These are phyloP conservation scores for Cucumis sativus DNA, from an alignment of 306 rosid genomes.

Conservation along the genomic window DNA sequence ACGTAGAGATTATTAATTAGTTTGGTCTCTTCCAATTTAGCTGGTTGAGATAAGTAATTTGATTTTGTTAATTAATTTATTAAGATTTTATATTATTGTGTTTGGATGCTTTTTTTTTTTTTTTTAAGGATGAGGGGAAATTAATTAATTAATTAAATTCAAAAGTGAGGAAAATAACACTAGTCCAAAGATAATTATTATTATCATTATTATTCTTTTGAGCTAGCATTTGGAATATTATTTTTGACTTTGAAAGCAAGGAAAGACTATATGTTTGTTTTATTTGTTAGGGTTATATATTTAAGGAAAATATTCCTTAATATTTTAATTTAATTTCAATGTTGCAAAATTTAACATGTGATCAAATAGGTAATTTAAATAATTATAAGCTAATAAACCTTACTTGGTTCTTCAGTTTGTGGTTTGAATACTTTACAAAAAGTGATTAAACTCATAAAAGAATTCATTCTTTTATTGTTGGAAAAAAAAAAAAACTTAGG, in stretches of 20 bases:
- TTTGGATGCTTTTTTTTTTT: background rate
- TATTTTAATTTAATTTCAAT: background rate
- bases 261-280: background rate
- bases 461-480: background rate
- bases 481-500: too few species aligned
- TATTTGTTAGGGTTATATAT: background rate
- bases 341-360: background rate
- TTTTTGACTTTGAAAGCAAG: background rate
- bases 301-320: background rate
- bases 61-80: too few species aligned
- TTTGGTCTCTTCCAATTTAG: background rate
- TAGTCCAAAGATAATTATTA: background rate
- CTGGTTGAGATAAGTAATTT: too few species aligned
- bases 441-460: background rate
- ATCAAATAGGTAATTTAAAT: background rate
- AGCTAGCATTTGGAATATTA: background rate
- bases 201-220: background rate
- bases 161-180: background rate
- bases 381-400: background rate
- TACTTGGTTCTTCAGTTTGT: background rate
- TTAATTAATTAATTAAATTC: background rate
- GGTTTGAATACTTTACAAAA: background rate
- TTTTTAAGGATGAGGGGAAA: background rate
- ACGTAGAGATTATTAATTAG: background rate
- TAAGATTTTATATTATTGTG: background rate